Conservation (phyloP, 2,329 filamentous ascomycete genomes). For the Paracoccidioides lutzii region DNA sequence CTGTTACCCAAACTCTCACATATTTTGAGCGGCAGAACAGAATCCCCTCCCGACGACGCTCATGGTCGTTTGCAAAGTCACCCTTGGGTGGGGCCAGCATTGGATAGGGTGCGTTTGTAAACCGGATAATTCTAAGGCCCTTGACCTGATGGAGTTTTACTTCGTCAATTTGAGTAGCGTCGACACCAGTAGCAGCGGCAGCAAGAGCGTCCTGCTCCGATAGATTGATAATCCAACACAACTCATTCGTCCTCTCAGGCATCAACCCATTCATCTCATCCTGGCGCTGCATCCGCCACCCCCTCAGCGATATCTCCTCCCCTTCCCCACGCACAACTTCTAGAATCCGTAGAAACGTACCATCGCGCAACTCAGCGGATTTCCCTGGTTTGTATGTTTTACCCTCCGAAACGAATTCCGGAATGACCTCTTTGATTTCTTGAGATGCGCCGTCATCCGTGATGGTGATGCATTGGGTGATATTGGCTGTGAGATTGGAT, state of each 20-base stretch:
- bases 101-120: constrained; percentile 45
- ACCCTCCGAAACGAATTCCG: constrained; percentile 11
- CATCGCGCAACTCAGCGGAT: constrained; percentile 27
- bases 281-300: constrained; percentile 24
- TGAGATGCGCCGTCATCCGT: not conserved
- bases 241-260: constrained; percentile 30
- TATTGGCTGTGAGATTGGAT: constrained; percentile 5
- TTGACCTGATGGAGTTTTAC: constrained; percentile 30
- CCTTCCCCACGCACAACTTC: constrained; percentile 19
- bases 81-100: constrained; percentile 11
- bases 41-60: constrained; percentile 20
- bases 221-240: constrained; percentile 27
- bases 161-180: constrained; percentile 21
- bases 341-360: constrained; percentile 30
- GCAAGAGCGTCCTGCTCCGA: not conserved
- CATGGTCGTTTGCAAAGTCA: constrained; percentile 15
- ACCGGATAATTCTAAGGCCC: constrained; percentile 31
- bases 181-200: constrained; percentile 28
- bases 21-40: constrained; percentile 25
- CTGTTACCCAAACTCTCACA: constrained; percentile 13
- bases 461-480: not conserved
- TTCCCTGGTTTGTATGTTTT: constrained; percentile 18
- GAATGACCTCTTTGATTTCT: constrained; percentile 3
- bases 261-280: constrained; percentile 25
- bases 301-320: constrained; percentile 22